Evolutionary conservation across 371 early-diverging fungal species (phyloP).

Genomic region (Mortierella sp.): DNA sequence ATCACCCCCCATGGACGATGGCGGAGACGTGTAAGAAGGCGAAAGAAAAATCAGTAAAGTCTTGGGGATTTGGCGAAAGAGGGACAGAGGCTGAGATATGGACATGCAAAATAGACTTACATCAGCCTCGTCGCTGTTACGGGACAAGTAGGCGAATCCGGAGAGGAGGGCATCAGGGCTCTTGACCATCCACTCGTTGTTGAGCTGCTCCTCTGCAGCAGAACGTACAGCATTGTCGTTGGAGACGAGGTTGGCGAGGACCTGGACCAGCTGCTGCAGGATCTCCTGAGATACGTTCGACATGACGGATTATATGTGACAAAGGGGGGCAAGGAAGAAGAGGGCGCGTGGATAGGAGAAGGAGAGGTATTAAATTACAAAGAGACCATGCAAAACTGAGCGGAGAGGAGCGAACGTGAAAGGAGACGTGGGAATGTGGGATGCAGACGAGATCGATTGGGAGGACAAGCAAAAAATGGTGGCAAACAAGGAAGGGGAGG

Average conservation of each 20-base stretch:
- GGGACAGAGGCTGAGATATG: too few species aligned
- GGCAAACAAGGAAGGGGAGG: background rate
- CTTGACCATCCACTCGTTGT: slow-evolving; percentile 73
- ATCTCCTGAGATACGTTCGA: slow-evolving; percentile 58
- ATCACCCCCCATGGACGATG: too few species aligned
- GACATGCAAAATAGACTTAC: slow-evolving; percentile 57
- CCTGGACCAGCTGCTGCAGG: slow-evolving; percentile 63
- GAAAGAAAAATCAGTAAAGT: too few species aligned
- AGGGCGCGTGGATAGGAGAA: background rate
- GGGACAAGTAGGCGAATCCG: slow-evolving; percentile 73
- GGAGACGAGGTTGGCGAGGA: slow-evolving; percentile 65
- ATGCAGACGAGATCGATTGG: background rate
- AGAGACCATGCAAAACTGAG: background rate
- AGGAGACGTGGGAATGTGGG: background rate
- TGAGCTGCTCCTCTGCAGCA: slow-evolving; percentile 76
- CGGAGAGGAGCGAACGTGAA: background rate
- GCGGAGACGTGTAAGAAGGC: too few species aligned
- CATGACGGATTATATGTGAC: slow-evolving; percentile 5
- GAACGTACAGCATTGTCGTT: slow-evolving; percentile 69
- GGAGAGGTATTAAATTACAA: slow-evolving; percentile 1
- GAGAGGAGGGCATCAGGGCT: slow-evolving; percentile 74
- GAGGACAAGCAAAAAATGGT: background rate
- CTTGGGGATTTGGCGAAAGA: too few species aligned
- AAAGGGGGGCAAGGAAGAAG: background rate
- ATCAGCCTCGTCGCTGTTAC: slow-evolving; percentile 61